These are phyloP conservation scores for Pseudogymnoascus sp. DNA, from an alignment of 2,329 filamentous ascomycete species.

Conservation along the genomic window DNA sequence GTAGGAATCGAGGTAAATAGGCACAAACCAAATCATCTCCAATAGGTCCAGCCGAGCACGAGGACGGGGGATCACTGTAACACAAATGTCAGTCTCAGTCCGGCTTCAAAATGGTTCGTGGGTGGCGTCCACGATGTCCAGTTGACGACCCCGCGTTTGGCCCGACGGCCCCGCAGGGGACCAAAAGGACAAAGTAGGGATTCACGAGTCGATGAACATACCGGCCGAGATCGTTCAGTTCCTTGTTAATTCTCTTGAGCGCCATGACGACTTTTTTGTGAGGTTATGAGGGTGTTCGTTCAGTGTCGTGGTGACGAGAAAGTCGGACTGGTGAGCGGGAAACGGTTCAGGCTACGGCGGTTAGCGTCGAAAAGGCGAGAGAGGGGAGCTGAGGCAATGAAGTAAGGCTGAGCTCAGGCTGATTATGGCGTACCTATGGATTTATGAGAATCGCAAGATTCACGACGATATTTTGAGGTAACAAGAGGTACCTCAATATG, in stretches of 20 bases:
- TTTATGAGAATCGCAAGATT: slow-evolving; percentile 3
- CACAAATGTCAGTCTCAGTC: slow-evolving; percentile 18
- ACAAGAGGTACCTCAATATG: background rate
- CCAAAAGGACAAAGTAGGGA: background rate
- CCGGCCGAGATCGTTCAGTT: slow-evolving; percentile 84
- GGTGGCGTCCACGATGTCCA: slow-evolving; percentile 28
- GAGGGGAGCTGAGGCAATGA: slow-evolving; percentile 7
- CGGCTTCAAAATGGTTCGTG: background rate
- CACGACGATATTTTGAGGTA: background rate
- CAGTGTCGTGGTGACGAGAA: slow-evolving; percentile 30
- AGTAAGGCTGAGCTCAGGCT: slow-evolving; percentile 7
- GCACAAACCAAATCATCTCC: slow-evolving; percentile 92
- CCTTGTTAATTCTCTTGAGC: slow-evolving; percentile 92
- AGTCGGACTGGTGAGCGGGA: slow-evolving; percentile 14
- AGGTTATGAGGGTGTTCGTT: slow-evolving; percentile 19
- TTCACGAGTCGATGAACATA: slow-evolving; percentile 39
- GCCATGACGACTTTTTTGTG: slow-evolving; percentile 51
- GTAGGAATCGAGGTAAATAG: background rate
- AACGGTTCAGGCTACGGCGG: slow-evolving; percentile 10
- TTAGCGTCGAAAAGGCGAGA: slow-evolving; percentile 10
- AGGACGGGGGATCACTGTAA: slow-evolving; percentile 88
- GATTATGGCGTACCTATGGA: background rate
- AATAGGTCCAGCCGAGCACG: slow-evolving; percentile 93
- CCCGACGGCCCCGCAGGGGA: slow-evolving; percentile 23
- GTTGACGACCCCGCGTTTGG: slow-evolving; percentile 27